Evolutionary conservation across 176 grass and related monocot genomes (phyloP).

Genomic region (Eleusine coracana): DNA sequence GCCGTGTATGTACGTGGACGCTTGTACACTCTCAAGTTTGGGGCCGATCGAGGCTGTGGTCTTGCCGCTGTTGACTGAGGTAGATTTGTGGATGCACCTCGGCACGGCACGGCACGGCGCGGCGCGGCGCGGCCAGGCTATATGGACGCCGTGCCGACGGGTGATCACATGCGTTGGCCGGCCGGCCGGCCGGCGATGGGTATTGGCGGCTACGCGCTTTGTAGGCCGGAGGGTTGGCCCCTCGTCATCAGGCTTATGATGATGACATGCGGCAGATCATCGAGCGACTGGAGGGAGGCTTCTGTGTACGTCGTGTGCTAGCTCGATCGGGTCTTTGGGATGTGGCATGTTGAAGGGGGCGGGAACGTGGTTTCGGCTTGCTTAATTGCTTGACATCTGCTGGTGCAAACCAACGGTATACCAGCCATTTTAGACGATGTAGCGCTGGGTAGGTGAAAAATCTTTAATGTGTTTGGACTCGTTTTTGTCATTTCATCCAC

Average conservation of each 20-base stretch:
- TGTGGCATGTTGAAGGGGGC: background rate
- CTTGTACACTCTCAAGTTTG: conserved; percentile 6
- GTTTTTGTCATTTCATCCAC: too few relatives aligned
- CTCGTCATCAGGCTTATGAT: background rate
- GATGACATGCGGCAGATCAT: background rate
- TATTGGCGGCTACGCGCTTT: conserved; percentile 3
- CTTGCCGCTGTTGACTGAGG: conserved; percentile 31
- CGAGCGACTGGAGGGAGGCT: conserved; percentile 20
- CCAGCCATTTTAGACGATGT: background rate
- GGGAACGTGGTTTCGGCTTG: conserved; percentile 7
- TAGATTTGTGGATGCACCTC: conserved; percentile 21
- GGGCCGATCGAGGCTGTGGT: conserved; percentile 3
- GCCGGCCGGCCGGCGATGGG: background rate
- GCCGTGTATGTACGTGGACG: conserved; percentile 15
- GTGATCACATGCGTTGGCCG: conserved; percentile 9
- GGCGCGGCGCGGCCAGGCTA: background rate
- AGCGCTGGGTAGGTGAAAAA: background rate
- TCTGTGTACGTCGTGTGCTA: background rate
- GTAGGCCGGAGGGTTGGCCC: conserved; percentile 5
- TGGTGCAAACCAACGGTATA: background rate
- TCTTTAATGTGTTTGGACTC: too few relatives aligned
- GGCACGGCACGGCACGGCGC: background rate
- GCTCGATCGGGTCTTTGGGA: background rate
- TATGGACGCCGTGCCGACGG: conserved; percentile 12
- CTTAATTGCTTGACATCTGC: background rate